Conservation (phyloP, 1,139 yeast genomes). For the Kluyveromyces sp. region DNA sequence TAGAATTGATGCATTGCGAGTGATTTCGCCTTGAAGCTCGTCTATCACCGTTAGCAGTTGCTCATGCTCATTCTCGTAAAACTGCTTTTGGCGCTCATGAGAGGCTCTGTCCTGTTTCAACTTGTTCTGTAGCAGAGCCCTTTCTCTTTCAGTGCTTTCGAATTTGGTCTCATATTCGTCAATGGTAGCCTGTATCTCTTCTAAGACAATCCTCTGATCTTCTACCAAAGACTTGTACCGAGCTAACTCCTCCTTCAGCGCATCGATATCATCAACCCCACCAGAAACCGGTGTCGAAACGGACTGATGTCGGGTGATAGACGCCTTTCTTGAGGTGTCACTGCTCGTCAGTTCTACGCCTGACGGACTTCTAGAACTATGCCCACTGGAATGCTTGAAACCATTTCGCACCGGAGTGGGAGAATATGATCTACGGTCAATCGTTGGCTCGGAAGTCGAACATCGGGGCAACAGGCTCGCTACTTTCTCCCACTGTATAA, state of each 20-base stretch:
- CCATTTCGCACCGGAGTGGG: conserved; percentile 1
- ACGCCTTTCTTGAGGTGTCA: not conserved
- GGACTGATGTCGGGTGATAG: not conserved
- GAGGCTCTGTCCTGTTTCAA: conserved; percentile 18
- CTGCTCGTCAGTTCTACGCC: not conserved
- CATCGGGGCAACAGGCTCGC: conserved; percentile 25
- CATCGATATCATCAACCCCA: conserved; percentile 9
- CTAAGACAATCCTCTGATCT: conserved; percentile 29
- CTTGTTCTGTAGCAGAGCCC: conserved; percentile 19
- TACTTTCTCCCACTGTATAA: conserved; percentile 62
- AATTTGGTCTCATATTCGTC: conserved; percentile 27
- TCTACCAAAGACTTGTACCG: conserved; percentile 27
- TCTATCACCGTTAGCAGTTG: conserved; percentile 29
- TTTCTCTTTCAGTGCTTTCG: conserved; percentile 20
- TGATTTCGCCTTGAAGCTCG: conserved; percentile 28
- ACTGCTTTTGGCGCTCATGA: conserved; percentile 23
- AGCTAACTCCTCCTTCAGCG: conserved; percentile 18
- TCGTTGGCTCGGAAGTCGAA: not conserved
- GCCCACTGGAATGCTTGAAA: not conserved
- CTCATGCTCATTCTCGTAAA: conserved; percentile 29
- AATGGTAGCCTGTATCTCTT: conserved; percentile 31
- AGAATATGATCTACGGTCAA: not conserved
- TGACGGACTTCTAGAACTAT: not conserved
- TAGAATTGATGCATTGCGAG: conserved; percentile 9
- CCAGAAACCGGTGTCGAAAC: not conserved